Base-by-base conservation (phyloP, 768 basidiomycete genomes). In the Ramaria sp. region DNA sequence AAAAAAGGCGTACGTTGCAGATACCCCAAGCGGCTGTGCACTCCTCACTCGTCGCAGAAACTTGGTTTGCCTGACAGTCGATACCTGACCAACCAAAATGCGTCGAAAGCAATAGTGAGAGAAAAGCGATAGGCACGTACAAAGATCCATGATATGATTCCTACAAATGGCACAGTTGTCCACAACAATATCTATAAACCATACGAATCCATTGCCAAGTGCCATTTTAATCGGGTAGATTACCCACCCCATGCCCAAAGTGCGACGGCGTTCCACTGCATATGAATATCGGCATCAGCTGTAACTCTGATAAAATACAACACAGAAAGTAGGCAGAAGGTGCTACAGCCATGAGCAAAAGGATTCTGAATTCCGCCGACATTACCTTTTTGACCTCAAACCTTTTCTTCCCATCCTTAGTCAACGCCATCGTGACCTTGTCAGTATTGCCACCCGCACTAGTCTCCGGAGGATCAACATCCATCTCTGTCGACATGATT, bases 141-240 rank as follows among this genome's bases (percentile, higher is more conserved):
- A 99, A 43, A 98, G 85, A 69, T 99, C 96, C 96, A 99, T 99
- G 73, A 99, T 98, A 66, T 99, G 95, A 68, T 97, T 97, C 69
- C 93, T 83, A 78, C 96, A 99, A 73, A 99, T 99, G 49, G 96
- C 96, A 64, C 96, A 98, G 71, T 97, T 99, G 71, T 98, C 95
- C 56, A 97, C 95, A 57, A 96, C 93, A 64, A 98, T 97, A 67
- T 98, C 94, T 95, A 57, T 32, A 9, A 34, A 27, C n/a, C 34
- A 47, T 18, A 49, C 8, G 0, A 65, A 39, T 42, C 16, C 15
- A 15, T 41, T 20, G 20, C 44, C 36, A 20, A 25, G 39, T 32
- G 22, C 44, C 37, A 36, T 52, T 53, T 22, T 18, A 30, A 8
- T 34, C 28, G 39, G 22, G 47, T 45, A 9, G 15, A 37, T 22